phyloP scores from a whole-genome alignment of 805 yeast species.

The Myxozyma vanderwaltii region DNA sequence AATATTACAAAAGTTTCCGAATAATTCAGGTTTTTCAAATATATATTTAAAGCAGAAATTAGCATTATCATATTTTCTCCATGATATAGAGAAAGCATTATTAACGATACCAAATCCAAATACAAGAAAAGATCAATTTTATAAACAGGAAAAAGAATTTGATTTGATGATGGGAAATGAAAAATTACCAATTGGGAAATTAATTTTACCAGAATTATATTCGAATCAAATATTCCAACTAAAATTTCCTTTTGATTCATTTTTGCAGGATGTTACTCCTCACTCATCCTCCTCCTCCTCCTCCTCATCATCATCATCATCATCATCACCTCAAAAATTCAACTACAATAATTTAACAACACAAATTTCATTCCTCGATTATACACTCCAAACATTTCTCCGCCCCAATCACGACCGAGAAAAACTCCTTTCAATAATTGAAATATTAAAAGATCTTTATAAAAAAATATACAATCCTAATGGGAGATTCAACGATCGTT shows the following conservation, averaged over 20 bases:
- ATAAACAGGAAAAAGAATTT: conserved; percentile 13
- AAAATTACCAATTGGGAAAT: conserved; percentile 26
- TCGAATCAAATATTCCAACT: conserved; percentile 21
- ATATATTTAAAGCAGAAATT: no score
- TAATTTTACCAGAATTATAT: conserved; percentile 22
- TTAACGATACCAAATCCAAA: conserved; percentile 17
- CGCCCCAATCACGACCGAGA: conserved; percentile 16
- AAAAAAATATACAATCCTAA: conserved; percentile 23
- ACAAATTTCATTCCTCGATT: conserved; percentile 17
- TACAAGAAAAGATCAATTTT: conserved; percentile 24
- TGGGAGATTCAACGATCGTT: conserved; percentile 26
- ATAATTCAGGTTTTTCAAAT: no score
- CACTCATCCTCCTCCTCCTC: no score
- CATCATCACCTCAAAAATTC: no score
- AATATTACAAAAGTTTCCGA: no score
- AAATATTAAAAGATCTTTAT: conserved; percentile 9
- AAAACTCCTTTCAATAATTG: conserved; percentile 5
- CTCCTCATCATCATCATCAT: no score
- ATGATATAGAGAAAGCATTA: no score
- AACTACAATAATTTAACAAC: conserved; percentile 10
- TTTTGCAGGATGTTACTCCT: no score
- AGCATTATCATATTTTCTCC: no score
- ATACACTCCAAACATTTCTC: conserved; percentile 18
- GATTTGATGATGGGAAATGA: neutral
- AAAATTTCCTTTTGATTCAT: no score